Conservation (phyloP, 2,329 filamentous ascomycete species). For the Tympanopsis confertula region DNA sequence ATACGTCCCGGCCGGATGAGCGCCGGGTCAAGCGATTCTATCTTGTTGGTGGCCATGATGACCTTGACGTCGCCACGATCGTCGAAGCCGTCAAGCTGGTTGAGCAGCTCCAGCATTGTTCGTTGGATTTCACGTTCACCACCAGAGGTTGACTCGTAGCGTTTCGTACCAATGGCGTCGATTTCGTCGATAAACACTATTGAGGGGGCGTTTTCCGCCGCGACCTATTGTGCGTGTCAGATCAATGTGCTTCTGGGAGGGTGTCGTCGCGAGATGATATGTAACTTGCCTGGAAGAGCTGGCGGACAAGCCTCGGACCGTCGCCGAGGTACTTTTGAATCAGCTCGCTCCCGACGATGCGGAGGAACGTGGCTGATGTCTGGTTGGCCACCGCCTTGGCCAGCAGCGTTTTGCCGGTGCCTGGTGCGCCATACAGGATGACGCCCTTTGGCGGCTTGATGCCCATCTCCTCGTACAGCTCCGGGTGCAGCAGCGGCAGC, state of each 20-base stretch:
- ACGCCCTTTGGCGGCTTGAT: slow-evolving; percentile 73
- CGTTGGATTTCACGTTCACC: slow-evolving; percentile 67
- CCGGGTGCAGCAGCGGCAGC: slow-evolving; percentile 60
- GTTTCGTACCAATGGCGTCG: slow-evolving; percentile 67
- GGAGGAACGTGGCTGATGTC: slow-evolving; percentile 65
- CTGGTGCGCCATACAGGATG: slow-evolving; percentile 65
- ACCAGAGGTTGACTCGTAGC: slow-evolving; percentile 67
- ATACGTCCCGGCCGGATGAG: slow-evolving; percentile 67
- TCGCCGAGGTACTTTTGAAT: slow-evolving; percentile 73
- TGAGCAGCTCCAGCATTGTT: slow-evolving; percentile 67
- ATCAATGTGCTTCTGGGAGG: too few species aligned
- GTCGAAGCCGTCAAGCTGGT: slow-evolving; percentile 69
- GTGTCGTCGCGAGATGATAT: too few species aligned
- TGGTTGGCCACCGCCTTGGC: slow-evolving; percentile 70
- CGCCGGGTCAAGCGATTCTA: slow-evolving; percentile 64
- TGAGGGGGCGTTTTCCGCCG: slow-evolving; percentile 61
- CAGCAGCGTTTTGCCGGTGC: slow-evolving; percentile 63
- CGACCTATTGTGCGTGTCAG: slow-evolving; percentile 37
- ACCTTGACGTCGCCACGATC: slow-evolving; percentile 70
- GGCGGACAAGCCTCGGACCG: slow-evolving; percentile 60
- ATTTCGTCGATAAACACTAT: slow-evolving; percentile 76
- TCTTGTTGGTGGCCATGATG: slow-evolving; percentile 73
- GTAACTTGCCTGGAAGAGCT: slow-evolving; percentile 45
- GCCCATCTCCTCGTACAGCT: slow-evolving; percentile 72
- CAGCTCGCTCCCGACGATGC: slow-evolving; percentile 65